These are phyloP conservation scores for Thelephora terrestris DNA, from an alignment of 1,284 basidiomycete genomes.

Conservation along the genomic window DNA sequence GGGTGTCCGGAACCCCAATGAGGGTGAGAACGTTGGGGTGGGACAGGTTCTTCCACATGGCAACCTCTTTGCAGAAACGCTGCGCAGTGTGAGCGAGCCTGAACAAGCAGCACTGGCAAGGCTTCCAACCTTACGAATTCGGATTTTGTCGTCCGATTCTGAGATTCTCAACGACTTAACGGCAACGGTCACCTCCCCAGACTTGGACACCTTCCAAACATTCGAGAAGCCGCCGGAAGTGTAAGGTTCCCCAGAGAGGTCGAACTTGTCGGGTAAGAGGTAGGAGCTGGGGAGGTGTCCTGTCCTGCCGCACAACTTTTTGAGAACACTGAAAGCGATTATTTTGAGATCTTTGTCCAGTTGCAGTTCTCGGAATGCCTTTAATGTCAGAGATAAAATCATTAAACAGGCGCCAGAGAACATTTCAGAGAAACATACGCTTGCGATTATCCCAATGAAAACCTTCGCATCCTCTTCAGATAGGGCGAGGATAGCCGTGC, in stretches of 20 bases:
- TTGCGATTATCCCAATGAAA: too few species aligned
- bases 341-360: neutral
- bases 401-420: too few species aligned
- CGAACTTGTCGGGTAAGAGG: neutral
- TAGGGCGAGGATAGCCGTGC: too few species aligned
- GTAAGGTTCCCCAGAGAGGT: neutral
- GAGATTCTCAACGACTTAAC: neutral
- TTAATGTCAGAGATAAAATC: neutral
- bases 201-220: neutral
- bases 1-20: neutral
- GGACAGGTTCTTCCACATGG: slow-evolving; percentile 3
- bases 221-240: neutral
- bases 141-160: neutral
- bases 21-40: slow-evolving; percentile 5
- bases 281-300: neutral
- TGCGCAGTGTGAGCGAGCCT: neutral
- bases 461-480: too few species aligned
- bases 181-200: too few species aligned
- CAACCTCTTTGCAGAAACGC: slow-evolving; percentile 3
- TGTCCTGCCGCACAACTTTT: neutral
- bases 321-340: neutral
- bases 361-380: neutral
- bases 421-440: too few species aligned
- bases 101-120: too few species aligned
- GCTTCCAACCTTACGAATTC: neutral